Evolutionary conservation across 2,329 filamentous ascomycete genomes (phyloP), one percentile per base, ranked within the genome.

Genomic region (Parastagonospora nodorum): DNA sequence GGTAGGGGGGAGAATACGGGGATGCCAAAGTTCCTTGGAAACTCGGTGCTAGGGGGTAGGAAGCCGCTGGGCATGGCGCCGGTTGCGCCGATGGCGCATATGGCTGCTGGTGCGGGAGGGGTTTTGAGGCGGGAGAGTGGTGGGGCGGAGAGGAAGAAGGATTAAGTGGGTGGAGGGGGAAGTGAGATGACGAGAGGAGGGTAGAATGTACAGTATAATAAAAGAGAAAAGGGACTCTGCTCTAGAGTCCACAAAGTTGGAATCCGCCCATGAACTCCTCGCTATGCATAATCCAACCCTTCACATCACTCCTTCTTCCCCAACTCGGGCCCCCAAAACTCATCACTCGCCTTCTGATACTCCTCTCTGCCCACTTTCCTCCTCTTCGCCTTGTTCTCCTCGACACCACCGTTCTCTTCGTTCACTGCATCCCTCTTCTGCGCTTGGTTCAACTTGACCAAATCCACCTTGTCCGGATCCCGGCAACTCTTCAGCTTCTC

Each of bases 401-500:
- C 75, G 28, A 78, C 48, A 27, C 64, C 60, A 1, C 35, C 19
- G 5, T 24, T 24, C 19, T 24, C 73, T 0, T 71, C 71, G 35
- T 61, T 55, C 8, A 73, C 68, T 1, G 64, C 73, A 42, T 76
- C 75, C 41, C 75, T 61, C 64, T 79, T 84, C 61, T 87, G 81
- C 15, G 84, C 83, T 56, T 82, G 81, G 63, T 89, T 86, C 43
- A 89, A 75, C 41, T 85, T 85, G 14, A 91, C 85, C 3, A 92
- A 73, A 69, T 92, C 88, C 37, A 82, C 84, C 48, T 89, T 84
- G 60, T 90, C 87, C 0, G 89, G 88, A 63, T 93, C 89, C 50
- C 86, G 80, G 61, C 89, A 92, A 61, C 82, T 84, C 53, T 83
- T 84, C n/a, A 92, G 77, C 68, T 90, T 92, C 73, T 82, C 85